These are phyloP conservation scores for Candolleomyces efflorescens DNA, from an alignment of 768 basidiomycete genomes.

Conservation along the genomic window DNA sequence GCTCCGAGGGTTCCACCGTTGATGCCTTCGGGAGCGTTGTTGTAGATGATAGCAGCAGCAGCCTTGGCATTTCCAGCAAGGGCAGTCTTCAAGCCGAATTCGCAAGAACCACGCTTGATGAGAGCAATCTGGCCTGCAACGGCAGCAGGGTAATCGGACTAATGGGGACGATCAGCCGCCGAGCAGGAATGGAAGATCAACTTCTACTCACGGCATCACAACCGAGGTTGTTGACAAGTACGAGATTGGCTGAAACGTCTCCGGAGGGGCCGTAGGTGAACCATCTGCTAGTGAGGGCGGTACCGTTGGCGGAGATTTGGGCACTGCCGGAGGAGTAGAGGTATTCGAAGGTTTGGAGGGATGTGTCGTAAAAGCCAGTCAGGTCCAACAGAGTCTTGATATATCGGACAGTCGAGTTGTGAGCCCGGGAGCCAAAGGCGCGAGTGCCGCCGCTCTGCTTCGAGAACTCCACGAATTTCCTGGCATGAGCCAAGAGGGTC, in stretches of 20 bases:
- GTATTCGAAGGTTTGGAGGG: conserved; percentile 25
- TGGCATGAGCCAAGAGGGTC: conserved; percentile 23
- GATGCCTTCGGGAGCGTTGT: conserved; percentile 21
- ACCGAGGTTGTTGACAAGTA: conserved; percentile 20
- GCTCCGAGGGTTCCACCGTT: conserved; percentile 20
- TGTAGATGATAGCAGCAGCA: conserved; percentile 23
- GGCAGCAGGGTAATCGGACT: conserved; percentile 22
- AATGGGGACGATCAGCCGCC: background rate
- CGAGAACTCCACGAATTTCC: conserved; percentile 24
- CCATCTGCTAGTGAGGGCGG: conserved; percentile 12
- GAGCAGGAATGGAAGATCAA: background rate
- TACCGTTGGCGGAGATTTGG: conserved; percentile 13
- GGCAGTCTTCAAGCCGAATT: conserved; percentile 22
- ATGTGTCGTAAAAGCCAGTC: conserved; percentile 23
- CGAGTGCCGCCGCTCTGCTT: conserved; percentile 20
- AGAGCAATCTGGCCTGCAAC: conserved; percentile 26
- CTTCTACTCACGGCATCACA: conserved; percentile 17
- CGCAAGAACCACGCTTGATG: conserved; percentile 23
- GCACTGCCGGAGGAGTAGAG: conserved; percentile 22
- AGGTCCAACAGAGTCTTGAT: conserved; percentile 23
- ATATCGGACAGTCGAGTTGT: conserved; percentile 26
- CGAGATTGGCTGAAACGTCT: conserved; percentile 20
- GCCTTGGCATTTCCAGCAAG: conserved; percentile 21
- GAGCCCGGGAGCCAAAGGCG: conserved; percentile 24
- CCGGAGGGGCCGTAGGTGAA: conserved; percentile 22